These are phyloP conservation scores for Vigna trinervia DNA, from an alignment of 306 rosid species.

Conservation along the genomic window DNA sequence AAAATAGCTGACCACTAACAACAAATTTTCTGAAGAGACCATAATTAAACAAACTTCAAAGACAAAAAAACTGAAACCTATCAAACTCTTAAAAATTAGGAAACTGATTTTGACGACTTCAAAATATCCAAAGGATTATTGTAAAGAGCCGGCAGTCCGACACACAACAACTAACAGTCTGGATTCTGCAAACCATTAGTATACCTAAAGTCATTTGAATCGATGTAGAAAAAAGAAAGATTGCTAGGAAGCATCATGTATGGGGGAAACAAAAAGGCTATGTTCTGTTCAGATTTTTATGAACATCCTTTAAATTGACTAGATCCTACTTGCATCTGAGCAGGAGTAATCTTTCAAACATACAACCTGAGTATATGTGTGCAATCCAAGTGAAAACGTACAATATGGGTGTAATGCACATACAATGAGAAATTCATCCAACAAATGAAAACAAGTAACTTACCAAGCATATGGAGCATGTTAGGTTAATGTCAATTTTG, in stretches of 20 bases:
- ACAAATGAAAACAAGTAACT: conserved; percentile 38
- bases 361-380: conserved; percentile 7
- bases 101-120: no score
- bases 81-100: no score
- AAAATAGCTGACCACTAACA: no score
- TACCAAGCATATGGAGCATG: conserved; percentile 96
- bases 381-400: conserved; percentile 40
- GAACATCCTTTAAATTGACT: background rate
- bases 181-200: conserved; percentile 18
- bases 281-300: background rate
- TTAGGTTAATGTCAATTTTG: conserved; percentile 78
- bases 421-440: background rate
- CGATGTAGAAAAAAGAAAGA: background rate
- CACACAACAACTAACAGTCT: background rate
- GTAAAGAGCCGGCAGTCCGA: no score
- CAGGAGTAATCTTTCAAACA: background rate
- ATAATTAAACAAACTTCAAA: no score
- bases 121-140: no score
- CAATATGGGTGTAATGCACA: conserved; percentile 5
- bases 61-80: no score
- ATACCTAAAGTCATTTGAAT: conserved; percentile 5
- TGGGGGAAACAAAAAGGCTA: conserved; percentile 17
- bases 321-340: background rate
- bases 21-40: no score
- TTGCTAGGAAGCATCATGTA: background rate